These are phyloP conservation scores for Metschnikowia rubicola DNA, from an alignment of 805 yeast genomes.

Conservation along the genomic window DNA sequence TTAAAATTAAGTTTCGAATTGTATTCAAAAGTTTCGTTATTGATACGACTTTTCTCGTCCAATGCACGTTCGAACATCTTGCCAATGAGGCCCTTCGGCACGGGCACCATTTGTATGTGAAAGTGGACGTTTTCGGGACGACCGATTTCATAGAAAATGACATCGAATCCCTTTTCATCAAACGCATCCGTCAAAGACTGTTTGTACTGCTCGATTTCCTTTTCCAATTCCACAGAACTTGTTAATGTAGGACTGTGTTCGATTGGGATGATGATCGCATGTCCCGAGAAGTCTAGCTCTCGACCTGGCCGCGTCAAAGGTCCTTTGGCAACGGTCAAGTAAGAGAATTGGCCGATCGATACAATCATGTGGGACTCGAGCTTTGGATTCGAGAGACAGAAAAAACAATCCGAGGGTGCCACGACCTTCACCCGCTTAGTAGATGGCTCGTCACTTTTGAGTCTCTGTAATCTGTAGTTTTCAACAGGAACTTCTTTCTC, in stretches of 20 bases:
- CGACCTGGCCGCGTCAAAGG: slow-evolving; percentile 60
- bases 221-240: slow-evolving; percentile 5
- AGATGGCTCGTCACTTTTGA: not conserved
- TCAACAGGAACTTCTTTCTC: not conserved
- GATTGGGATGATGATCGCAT: slow-evolving; percentile 76
- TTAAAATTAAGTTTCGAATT: slow-evolving; percentile 45
- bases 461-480: not conserved
- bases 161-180: slow-evolving; percentile 35
- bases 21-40: slow-evolving; percentile 45
- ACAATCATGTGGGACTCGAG: slow-evolving; percentile 78
- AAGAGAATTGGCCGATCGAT: slow-evolving; percentile 63
- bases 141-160: slow-evolving; percentile 70
- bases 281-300: slow-evolving; percentile 64
- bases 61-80: slow-evolving; percentile 44
- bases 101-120: slow-evolving; percentile 75
- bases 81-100: slow-evolving; percentile 40
- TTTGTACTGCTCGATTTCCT: slow-evolving; percentile 49
- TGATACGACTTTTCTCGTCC: slow-evolving; percentile 38
- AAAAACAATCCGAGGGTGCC: slow-evolving; percentile 66
- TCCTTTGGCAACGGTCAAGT: slow-evolving; percentile 81
- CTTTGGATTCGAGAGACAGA: slow-evolving; percentile 77
- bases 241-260: slow-evolving; percentile 54
- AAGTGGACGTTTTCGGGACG: slow-evolving; percentile 64
- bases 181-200: slow-evolving; percentile 50
- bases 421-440: slow-evolving; percentile 32